Evolutionary conservation across 208 protist species (phyloP).

Genomic region (Trypanosoma vivax): DNA sequence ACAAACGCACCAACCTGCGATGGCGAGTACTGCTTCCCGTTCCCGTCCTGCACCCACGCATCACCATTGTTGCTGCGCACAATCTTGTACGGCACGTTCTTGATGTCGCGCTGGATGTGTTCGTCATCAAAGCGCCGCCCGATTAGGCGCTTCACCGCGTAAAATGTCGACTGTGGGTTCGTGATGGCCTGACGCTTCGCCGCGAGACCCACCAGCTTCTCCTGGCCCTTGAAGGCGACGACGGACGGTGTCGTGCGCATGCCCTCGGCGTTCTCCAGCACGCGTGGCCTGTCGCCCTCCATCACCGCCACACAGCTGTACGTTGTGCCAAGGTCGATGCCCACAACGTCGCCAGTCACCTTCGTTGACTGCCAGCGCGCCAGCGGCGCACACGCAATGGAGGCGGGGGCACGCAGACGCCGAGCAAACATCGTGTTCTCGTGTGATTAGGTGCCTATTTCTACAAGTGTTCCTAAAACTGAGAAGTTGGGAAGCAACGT

Average conservation of each 20-base stretch:
- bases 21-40: slow-evolving; percentile 46
- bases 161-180: slow-evolving; percentile 62
- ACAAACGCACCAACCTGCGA: slow-evolving; percentile 57
- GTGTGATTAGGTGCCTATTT: slow-evolving; percentile 1
- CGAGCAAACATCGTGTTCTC: slow-evolving; percentile 39
- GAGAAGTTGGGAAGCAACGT: slow-evolving; percentile 21
- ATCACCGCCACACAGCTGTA: slow-evolving; percentile 3
- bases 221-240: slow-evolving; percentile 1
- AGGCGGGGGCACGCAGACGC: slow-evolving; percentile 33
- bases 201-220: slow-evolving; percentile 1
- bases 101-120: slow-evolving; percentile 57
- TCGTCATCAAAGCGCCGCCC: slow-evolving; percentile 32
- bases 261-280: slow-evolving; percentile 1
- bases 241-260: neutral
- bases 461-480: slow-evolving; percentile 42
- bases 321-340: slow-evolving; percentile 3
- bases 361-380: slow-evolving; percentile 46
- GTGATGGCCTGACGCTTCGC: slow-evolving; percentile 4
- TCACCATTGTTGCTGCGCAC: slow-evolving; percentile 13
- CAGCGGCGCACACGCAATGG: slow-evolving; percentile 22
- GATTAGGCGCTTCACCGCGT: slow-evolving; percentile 83
- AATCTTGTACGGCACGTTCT: slow-evolving; percentile 95
- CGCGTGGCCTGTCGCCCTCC: slow-evolving; percentile 1
- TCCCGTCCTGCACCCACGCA: slow-evolving; percentile 2
- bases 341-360: slow-evolving; percentile 44